Base-by-base conservation (phyloP, 23 red algal genomes). In the Pyropia haitanensis region DNA sequence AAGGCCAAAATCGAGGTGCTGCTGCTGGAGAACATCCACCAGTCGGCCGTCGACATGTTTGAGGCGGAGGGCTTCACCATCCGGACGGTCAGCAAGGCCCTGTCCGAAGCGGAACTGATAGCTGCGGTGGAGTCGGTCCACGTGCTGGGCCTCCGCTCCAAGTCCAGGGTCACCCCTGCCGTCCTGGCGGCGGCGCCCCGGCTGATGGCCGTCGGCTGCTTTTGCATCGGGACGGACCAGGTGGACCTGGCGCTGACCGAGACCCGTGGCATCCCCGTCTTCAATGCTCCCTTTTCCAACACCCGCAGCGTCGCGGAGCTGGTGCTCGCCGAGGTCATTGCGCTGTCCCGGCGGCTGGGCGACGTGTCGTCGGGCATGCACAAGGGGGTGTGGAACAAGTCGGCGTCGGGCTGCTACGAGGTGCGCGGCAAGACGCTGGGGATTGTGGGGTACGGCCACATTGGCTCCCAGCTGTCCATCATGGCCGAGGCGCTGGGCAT, bases 201-300 rank as follows among this genome's bases (percentile, higher is more conserved):
- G 32, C 33, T 92, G 49, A 58, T 92, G 22, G 71, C 79, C 34
- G 75, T 92, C 58, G 88, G 88, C 23, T 92, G 88, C 68, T 92
- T 92, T 72, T 92, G 88, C 58, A 92, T 92, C 12, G 88, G 88
- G 27, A 92, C 88, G 48, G 88, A 92, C 67, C 88, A 92, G 63
- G 88, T 92, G 0, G 88, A 92, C 53, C 49, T 85, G 17, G 46
- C 39, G 0, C 26, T 57, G 25, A 76, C 88, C 14, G 79, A 92
- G 27, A 50, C 60, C 50, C 22, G 34, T 28, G 88, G 88, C 56
- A 77, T 92, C 76, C 78, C 88, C 34, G 88, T 92, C 17, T 92
- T 92, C 55, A 92, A 92, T 33, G 73, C 88, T 12, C 88, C 88
- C 12, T 92, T 92, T 24, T 74, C 88, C 1, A 92, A 92, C 62